Conservation (phyloP, 1,139 yeast genomes). For the Pichia kudriavzevii region DNA sequence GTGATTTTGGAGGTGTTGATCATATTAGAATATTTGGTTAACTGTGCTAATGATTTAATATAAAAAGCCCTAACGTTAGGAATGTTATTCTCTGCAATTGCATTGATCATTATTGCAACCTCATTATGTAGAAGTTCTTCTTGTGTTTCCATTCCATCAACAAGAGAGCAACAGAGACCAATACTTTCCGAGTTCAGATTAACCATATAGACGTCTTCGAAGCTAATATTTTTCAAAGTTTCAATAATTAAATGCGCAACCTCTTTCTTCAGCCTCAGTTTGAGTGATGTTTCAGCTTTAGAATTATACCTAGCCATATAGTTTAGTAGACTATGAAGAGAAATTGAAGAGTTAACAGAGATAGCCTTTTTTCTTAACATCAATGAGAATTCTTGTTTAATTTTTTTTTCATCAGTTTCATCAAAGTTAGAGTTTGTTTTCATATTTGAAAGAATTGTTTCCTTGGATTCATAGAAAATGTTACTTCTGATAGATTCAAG, state of each 20-base stretch:
- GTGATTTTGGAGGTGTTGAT: constrained; percentile 33
- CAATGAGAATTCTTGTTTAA: constrained; percentile 11
- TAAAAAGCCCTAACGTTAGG: constrained; percentile 64
- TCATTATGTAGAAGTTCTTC: constrained; percentile 37
- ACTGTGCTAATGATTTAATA: constrained; percentile 52
- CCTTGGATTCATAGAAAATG: constrained; percentile 31
- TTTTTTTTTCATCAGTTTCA: constrained; percentile 10
- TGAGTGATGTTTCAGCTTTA: constrained; percentile 10
- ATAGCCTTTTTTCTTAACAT: constrained; percentile 42
- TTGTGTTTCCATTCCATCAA: constrained; percentile 27
- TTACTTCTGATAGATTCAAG: constrained; percentile 70
- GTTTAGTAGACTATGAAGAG: constrained; percentile 51
- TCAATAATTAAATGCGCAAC: constrained; percentile 49
- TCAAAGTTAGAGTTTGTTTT: constrained; percentile 1
- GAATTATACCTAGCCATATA: constrained; percentile 28
- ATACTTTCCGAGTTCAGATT: constrained; percentile 55
- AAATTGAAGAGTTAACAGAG: constrained; percentile 53
- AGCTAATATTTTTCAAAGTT: constrained; percentile 43
- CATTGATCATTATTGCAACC: constrained; percentile 48
- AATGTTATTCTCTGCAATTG: constrained; percentile 51
- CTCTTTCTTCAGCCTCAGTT: constrained; percentile 34
- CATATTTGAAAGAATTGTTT: constrained; percentile 15
- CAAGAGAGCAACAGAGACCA: constrained; percentile 50
- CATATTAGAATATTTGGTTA: constrained; percentile 44
- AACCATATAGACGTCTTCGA: constrained; percentile 35